Evolutionary conservation across 1,139 yeast genomes (phyloP).

Genomic region (Blastobotrys arbuscula): DNA sequence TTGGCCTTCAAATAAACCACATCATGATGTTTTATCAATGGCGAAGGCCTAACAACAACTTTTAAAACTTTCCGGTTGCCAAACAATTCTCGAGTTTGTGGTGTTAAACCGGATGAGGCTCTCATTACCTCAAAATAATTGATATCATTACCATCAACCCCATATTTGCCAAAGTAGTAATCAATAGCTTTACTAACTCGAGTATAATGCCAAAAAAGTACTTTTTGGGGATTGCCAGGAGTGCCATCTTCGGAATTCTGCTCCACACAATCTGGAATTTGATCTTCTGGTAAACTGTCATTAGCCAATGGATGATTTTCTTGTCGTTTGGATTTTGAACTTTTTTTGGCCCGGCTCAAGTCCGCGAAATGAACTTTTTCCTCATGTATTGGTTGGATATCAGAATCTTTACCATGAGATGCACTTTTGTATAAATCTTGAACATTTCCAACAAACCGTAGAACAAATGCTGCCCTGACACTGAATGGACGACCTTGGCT

Average conservation of each 20-base stretch:
- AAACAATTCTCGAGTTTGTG: constrained; percentile 9
- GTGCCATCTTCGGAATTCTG: neutral
- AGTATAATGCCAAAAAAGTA: constrained; percentile 11
- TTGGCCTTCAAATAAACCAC: constrained; percentile 22
- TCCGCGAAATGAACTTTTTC: neutral
- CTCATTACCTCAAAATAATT: constrained; percentile 23
- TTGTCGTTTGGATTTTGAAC: too few relatives aligned
- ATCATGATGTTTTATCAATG: constrained; percentile 14
- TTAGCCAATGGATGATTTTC: too few relatives aligned
- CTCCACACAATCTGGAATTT: neutral
- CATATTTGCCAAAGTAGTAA: constrained; percentile 6
- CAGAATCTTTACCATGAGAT: constrained; percentile 5
- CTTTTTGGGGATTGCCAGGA: too few relatives aligned
- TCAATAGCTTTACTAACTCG: constrained; percentile 7
- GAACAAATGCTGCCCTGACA: neutral
- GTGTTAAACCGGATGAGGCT: constrained; percentile 18
- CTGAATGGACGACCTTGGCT: constrained; percentile 11
- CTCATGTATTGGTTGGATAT: neutral
- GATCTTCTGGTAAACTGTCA: too few relatives aligned
- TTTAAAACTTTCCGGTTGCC: constrained; percentile 21
- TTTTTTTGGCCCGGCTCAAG: too few relatives aligned
- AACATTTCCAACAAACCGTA: constrained; percentile 1
- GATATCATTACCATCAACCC: constrained; percentile 15
- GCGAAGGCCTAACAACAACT: constrained; percentile 20
- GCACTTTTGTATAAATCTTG: constrained; percentile 1